Evolutionary conservation across 129 eudicot genomes (phyloP).

Genomic region (Gnaphalium uliginosum): DNA sequence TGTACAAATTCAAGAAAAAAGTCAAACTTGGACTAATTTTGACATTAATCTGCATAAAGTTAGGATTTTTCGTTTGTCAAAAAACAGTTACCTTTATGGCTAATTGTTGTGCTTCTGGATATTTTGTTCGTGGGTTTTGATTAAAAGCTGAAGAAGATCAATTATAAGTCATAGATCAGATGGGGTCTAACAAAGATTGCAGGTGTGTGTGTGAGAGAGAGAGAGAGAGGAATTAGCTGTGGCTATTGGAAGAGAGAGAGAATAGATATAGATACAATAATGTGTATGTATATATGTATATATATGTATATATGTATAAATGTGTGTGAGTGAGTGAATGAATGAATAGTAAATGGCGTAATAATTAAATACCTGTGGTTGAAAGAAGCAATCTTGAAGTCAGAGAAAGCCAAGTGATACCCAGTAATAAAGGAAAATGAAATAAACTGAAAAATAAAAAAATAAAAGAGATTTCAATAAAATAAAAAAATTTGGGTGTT

Average conservation of each 20-base stretch:
- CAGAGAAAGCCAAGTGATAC: conserved; percentile 12
- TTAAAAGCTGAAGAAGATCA: conserved; percentile 29
- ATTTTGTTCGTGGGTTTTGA: conserved; percentile 30
- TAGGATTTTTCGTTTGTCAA: conserved; percentile 13
- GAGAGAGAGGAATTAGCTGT: conserved; percentile 1
- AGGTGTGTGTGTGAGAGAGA: conserved; percentile 26
- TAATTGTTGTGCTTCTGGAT: conserved; percentile 15
- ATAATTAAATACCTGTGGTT: conserved; percentile 23
- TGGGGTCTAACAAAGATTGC: conserved; percentile 31
- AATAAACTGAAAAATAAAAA: too few species aligned
- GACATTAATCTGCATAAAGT: conserved; percentile 12
- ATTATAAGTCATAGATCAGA: conserved; percentile 33
- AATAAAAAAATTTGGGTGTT: too few species aligned
- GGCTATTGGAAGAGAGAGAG: conserved; percentile 4
- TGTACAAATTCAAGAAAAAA: conserved; percentile 20
- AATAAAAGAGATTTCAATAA: too few species aligned
- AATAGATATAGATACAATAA: not conserved
- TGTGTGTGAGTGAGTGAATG: not conserved
- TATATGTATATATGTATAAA: not conserved
- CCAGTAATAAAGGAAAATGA: not conserved
- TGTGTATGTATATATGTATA: not conserved
- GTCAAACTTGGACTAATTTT: conserved; percentile 25
- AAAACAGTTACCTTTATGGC: conserved; percentile 25
- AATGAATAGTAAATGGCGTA: conserved; percentile 29
- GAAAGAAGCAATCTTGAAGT: conserved; percentile 30